A percentile compares a stretch with the other conserved stretches of the same genome.
Conservation (phyloP, 805 yeast genomes). For the Jamesozyma rosinii region DNA sequence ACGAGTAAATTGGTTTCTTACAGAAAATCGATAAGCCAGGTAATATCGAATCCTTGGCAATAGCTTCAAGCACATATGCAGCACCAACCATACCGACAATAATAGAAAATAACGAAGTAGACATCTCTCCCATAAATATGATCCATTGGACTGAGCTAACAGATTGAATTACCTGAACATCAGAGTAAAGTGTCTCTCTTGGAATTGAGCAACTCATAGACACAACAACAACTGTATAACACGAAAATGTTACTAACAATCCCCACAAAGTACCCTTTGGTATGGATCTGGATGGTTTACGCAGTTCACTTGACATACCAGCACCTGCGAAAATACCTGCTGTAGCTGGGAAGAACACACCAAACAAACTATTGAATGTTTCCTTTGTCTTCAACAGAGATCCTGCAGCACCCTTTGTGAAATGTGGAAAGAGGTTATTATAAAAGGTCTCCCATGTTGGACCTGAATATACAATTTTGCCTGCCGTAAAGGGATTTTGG, state of each 20-base stretch:
- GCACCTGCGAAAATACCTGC: constrained; percentile 99
- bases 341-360: constrained; percentile 94
- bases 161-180: constrained; percentile 79
- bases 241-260: constrained; percentile 59
- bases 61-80: constrained; percentile 82
- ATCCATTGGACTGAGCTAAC: constrained; percentile 59
- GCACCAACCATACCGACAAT: constrained; percentile 96
- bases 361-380: constrained; percentile 78
- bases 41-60: constrained; percentile 78
- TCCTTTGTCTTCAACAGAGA: constrained; percentile 55
- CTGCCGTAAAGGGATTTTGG: constrained; percentile 52
- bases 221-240: constrained; percentile 72
- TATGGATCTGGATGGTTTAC: constrained; percentile 77
- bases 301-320: constrained; percentile 91
- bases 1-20: constrained; percentile 56
- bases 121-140: constrained; percentile 78
- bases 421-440: constrained; percentile 65
- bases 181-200: constrained; percentile 62
- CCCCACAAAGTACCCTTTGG: constrained; percentile 94
- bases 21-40: constrained; percentile 65
- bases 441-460: constrained; percentile 56
- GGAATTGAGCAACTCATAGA: constrained; percentile 77
- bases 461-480: constrained; percentile 55
- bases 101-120: constrained; percentile 85
- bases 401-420: constrained; percentile 90